Conservation (phyloP, 2,329 filamentous ascomycete species). For the Aspergillus ochraceoroseus region DNA sequence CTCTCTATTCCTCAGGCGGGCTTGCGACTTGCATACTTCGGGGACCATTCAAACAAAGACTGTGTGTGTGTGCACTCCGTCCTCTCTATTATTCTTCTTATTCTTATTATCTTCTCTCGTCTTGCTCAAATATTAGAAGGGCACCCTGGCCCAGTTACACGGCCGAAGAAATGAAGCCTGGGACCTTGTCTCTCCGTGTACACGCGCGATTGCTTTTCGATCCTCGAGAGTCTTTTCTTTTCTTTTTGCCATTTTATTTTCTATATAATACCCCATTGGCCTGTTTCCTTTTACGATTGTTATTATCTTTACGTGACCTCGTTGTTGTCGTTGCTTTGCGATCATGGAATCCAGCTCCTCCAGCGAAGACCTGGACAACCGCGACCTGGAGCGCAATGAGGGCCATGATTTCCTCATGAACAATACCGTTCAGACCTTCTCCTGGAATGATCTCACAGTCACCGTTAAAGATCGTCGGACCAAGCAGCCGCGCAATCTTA, state of each 20-base stretch:
- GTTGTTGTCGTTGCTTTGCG: neutral
- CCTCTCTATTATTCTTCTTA: neutral
- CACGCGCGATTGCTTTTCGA: slow-evolving; percentile 4
- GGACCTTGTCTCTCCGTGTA: slow-evolving; percentile 1
- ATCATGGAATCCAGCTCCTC: slow-evolving; percentile 9
- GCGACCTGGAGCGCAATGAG: slow-evolving; percentile 32
- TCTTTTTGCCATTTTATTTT: neutral
- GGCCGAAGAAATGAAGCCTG: slow-evolving; percentile 6
- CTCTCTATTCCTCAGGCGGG: too few relatives aligned
- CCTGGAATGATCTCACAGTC: slow-evolving; percentile 64
- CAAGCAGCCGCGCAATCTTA: slow-evolving; percentile 58
- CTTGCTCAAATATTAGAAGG: neutral
- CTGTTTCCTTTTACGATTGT: too few relatives aligned
- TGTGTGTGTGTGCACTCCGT: too few relatives aligned
- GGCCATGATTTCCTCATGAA: slow-evolving; percentile 46
- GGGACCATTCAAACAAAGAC: too few relatives aligned
- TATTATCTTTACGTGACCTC: too few relatives aligned
- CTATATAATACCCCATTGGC: too few relatives aligned
- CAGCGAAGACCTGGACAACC: slow-evolving; percentile 6
- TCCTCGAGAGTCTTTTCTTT: slow-evolving; percentile 1
- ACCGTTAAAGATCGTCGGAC: slow-evolving; percentile 67
- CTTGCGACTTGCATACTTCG: too few relatives aligned
- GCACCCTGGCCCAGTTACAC: slow-evolving; percentile 8
- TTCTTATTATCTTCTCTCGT: too few relatives aligned
- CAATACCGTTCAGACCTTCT: slow-evolving; percentile 58